Evolutionary conservation across 164 flowering plant genomes (phyloP).

Genomic region (Saururus chinensis): DNA sequence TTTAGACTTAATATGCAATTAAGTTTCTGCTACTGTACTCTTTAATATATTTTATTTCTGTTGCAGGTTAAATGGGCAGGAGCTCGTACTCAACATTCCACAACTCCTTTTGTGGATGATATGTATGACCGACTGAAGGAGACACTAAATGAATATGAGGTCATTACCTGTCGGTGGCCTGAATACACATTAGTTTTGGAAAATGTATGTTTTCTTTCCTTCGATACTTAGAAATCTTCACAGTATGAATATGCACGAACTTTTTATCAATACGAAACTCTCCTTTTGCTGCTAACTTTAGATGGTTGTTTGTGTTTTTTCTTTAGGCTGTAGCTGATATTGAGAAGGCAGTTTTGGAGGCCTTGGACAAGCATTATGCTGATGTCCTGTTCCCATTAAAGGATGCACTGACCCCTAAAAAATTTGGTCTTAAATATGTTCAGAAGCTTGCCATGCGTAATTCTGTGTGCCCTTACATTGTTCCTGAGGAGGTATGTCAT

Average conservation of each 20-base stretch:
- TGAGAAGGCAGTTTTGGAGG: conserved; percentile 83
- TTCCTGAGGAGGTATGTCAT: conserved; percentile 65
- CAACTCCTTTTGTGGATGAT: conserved; percentile 91
- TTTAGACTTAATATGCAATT: too few species aligned
- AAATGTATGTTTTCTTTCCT: conserved; percentile 39
- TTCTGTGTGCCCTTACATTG: conserved; percentile 36
- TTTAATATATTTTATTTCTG: background rate
- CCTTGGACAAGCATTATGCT: conserved; percentile 81
- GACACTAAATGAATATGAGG: conserved; percentile 66
- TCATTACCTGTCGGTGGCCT: conserved; percentile 92
- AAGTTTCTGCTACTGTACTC: background rate
- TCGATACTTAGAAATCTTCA: background rate
- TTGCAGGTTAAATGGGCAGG: conserved; percentile 95
- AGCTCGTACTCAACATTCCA: conserved; percentile 74
- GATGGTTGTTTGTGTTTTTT: background rate
- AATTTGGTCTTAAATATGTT: conserved; percentile 78
- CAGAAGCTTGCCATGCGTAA: conserved; percentile 73
- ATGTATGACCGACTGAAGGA: conserved; percentile 85
- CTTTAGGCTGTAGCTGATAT: conserved; percentile 77
- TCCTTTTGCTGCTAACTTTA: too few species aligned
- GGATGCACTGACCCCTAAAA: conserved; percentile 65
- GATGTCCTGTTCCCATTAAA: conserved; percentile 85
- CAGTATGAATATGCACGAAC: background rate
- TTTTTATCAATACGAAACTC: background rate
- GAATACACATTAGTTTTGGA: conserved; percentile 76